Percentiles rank a stretch among this genome's conserved stretches.
Evolutionary conservation across 768 basidiomycete species (phyloP).

Genomic region (Collybiopsis confluens): DNA sequence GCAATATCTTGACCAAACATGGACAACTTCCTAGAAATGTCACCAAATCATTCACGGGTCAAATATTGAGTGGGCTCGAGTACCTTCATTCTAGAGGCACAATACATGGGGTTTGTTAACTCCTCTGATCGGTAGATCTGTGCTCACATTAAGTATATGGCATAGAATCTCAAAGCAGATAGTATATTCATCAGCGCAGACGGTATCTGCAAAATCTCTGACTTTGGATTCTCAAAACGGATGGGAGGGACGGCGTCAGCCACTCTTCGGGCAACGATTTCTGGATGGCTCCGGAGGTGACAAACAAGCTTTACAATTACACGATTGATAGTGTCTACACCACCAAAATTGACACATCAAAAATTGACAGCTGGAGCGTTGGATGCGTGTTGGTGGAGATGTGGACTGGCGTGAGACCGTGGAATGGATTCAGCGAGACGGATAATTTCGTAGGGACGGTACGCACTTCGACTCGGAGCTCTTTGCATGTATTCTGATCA

Average conservation of each 20-base stretch:
- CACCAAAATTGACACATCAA: too few species aligned
- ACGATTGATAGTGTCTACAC: too few species aligned
- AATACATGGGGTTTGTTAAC: conserved; percentile 76
- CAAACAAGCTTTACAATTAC: conserved; percentile 91
- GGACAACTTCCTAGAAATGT: conserved; percentile 92
- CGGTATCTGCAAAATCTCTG: conserved; percentile 95
- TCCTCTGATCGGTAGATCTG: conserved; percentile 1
- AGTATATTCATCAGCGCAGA: conserved; percentile 95
- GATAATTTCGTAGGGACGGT: conserved; percentile 95
- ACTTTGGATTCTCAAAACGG: conserved; percentile 98
- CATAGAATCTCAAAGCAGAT: conserved; percentile 92
- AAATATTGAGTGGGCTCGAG: conserved; percentile 87
- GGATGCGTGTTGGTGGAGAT: conserved; percentile 98
- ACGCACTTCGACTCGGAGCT: conserved; percentile 14
- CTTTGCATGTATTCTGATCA: not conserved
- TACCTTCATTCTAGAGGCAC: conserved; percentile 92
- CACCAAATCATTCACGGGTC: conserved; percentile 86
- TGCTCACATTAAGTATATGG: not conserved
- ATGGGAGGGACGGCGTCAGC: conserved; percentile 83
- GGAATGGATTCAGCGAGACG: conserved; percentile 86
- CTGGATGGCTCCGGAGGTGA: conserved; percentile 99
- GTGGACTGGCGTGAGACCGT: conserved; percentile 96
- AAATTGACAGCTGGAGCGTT: conserved; percentile 98
- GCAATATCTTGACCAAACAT: conserved; percentile 83
- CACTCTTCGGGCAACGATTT: conserved; percentile 98